phyloP scores from a whole-genome alignment of 1,139 yeast genomes.

The Geotrichum aggregatum region DNA sequence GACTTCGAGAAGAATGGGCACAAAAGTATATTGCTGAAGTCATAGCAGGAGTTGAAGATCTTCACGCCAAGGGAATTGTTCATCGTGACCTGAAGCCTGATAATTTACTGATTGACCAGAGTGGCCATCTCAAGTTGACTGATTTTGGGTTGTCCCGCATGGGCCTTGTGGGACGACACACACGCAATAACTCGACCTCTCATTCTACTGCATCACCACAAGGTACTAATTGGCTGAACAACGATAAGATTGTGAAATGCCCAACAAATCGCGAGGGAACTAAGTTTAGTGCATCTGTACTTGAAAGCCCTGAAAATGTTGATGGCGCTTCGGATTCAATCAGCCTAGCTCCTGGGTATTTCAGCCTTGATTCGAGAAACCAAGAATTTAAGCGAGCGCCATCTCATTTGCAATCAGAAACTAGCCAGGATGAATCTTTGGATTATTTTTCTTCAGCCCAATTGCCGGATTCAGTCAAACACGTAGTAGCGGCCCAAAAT shows the following conservation, averaged over 20 bases:
- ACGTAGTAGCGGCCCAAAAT: too few relatives aligned
- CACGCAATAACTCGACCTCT: conserved; percentile 38
- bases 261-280: background rate
- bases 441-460: too few relatives aligned
- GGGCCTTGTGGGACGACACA: conserved; percentile 83
- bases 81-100: conserved; percentile 96
- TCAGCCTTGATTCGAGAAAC: conserved; percentile 18
- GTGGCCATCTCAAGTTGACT: conserved; percentile 86
- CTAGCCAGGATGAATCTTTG: too few relatives aligned
- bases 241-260: background rate
- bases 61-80: conserved; percentile 82
- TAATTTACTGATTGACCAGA: conserved; percentile 75
- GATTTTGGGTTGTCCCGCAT: conserved; percentile 91
- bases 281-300: background rate
- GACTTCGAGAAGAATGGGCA: conserved; percentile 79
- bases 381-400: conserved; percentile 6
- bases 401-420: conserved; percentile 12
- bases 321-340: conserved; percentile 27
- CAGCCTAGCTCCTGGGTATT: conserved; percentile 34
- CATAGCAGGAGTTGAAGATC: conserved; percentile 80
- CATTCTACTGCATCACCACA: background rate
- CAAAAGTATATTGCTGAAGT: conserved; percentile 83
- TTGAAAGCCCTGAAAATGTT: background rate
- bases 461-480: too few relatives aligned
- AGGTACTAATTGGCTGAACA: background rate